Evolutionary conservation across 2,329 filamentous ascomycete species (phyloP).

Genomic region (Escovopsis sp.): DNA sequence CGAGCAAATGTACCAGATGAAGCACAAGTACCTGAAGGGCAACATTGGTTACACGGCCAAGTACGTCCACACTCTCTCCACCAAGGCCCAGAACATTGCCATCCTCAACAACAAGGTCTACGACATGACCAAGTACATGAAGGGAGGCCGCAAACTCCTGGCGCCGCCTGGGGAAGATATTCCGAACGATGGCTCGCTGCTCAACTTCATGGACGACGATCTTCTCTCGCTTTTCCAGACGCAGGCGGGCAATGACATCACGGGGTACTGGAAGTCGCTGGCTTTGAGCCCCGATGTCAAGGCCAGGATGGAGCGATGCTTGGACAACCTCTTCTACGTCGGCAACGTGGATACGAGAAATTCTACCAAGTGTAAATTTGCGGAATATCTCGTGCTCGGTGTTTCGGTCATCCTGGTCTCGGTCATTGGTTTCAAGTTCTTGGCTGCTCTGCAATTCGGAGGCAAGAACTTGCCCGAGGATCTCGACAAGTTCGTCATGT

Average conservation of each 20-base stretch:
- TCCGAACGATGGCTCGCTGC: constrained; percentile 35
- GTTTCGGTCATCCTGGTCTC: constrained; percentile 67
- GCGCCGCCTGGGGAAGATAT: constrained; percentile 37
- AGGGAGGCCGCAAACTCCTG: constrained; percentile 54
- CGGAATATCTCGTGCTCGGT: constrained; percentile 76
- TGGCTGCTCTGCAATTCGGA: constrained; percentile 88
- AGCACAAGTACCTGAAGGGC: constrained; percentile 70
- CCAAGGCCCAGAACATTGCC: constrained; percentile 51
- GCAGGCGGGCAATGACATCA: constrained; percentile 64
- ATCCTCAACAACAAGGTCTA: constrained; percentile 72
- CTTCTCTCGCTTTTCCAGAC: constrained; percentile 67
- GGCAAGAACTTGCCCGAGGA: constrained; percentile 87
- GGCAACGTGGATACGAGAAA: constrained; percentile 85
- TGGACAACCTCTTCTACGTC: constrained; percentile 91
- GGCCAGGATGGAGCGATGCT: constrained; percentile 60
- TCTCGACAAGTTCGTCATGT: constrained; percentile 96
- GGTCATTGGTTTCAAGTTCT: constrained; percentile 90
- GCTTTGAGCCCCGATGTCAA: constrained; percentile 41
- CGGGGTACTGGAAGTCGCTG: constrained; percentile 67
- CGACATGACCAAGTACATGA: constrained; percentile 72
- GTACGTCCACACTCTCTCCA: constrained; percentile 58
- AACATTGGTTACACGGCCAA: constrained; percentile 68
- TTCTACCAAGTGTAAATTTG: constrained; percentile 71
- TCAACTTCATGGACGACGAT: constrained; percentile 66
- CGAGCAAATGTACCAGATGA: constrained; percentile 71